Percentiles rank a stretch among this genome's conserved stretches.
Evolutionary conservation across 257 asterid genomes (phyloP).

Genomic region (Penstemon barbatus): DNA sequence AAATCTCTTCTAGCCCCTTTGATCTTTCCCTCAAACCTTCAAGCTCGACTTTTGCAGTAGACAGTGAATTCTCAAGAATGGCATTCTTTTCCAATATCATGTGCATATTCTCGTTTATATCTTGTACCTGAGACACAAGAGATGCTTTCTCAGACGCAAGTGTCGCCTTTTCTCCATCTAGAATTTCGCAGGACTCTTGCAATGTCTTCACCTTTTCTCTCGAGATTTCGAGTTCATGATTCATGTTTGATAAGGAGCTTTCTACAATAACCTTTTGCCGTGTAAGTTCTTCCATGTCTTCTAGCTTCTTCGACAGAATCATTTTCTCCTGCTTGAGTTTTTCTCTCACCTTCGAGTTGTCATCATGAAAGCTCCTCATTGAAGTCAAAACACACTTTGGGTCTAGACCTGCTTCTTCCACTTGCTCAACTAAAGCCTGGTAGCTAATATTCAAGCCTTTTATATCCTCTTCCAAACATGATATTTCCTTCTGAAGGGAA

Average conservation of each 20-base stretch:
- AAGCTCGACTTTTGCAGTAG: constrained; percentile 69
- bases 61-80: constrained; percentile 75
- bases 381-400: constrained; percentile 52
- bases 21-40: constrained; percentile 93
- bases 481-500: constrained; percentile 63
- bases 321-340: constrained; percentile 58
- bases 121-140: constrained; percentile 70
- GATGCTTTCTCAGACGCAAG: constrained; percentile 80
- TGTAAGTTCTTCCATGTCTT: constrained; percentile 57
- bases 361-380: constrained; percentile 55
- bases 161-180: constrained; percentile 58
- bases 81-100: constrained; percentile 70
- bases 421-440: constrained; percentile 59
- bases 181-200: constrained; percentile 59
- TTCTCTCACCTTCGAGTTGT: constrained; percentile 57
- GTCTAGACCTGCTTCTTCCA: constrained; percentile 58
- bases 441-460: constrained; percentile 57
- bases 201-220: constrained; percentile 43
- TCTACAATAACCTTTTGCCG: constrained; percentile 50
- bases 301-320: constrained; percentile 57
- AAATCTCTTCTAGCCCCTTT: constrained; percentile 75
- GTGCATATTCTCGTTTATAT: constrained; percentile 74
- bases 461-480: constrained; percentile 68
- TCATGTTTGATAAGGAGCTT: constrained; percentile 54
- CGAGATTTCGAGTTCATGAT: constrained; percentile 57